Base-by-base conservation (phyloP, 345 rosid genomes). In the Lenwebbia sp. region DNA sequence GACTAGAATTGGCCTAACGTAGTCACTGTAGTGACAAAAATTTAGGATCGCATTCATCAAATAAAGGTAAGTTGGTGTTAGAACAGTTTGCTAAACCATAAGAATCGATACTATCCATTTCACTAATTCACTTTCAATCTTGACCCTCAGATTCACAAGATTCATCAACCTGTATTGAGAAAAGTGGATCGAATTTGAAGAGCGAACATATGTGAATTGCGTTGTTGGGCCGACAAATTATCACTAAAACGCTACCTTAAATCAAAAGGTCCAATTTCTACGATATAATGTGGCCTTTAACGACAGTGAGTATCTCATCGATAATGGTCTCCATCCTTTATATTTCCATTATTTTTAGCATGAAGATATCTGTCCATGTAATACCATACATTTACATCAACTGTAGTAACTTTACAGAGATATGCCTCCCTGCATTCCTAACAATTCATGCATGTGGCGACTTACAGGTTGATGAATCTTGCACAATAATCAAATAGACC, bases 381-480 rank as follows among this genome's bases (percentile, higher is more conserved):
- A 52, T 5, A 13, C 6, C 54, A 5, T 52, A 52, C 54, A 14
- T 3, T 52, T 52, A 52, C 54, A 52, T 52, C 54, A 52, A 14
- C 54, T 52, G 5, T 52, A 4, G 54, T 17, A 14, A 17, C 54
- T 13, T 52, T 14, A 52, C 17, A 13, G 54, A 15, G 54, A 52
- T 52, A 14, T 52, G 54, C 54, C 54, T 52, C 19, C 17, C 54
- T 52, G 54, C 54, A 52, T 52, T 51, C 54, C 54, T 52, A 52
- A 52, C 54, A 13, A 52, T 52, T 52, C 54, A 5, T 52, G 54
- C 54, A 52, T 52, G 54, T 52, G 54, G 54, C 15, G 54, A 53
- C 6, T 53, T 14, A 52, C 54, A 52, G 21, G 44, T 41, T 41
- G 44, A 41, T 41, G 44, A 41, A 41, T 93, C 97, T 96, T 96